Evolutionary conservation across 192 early-diverging fungal genomes (phyloP), one percentile per base, ranked within the genome.

Genomic region (Coemansia sp.): DNA sequence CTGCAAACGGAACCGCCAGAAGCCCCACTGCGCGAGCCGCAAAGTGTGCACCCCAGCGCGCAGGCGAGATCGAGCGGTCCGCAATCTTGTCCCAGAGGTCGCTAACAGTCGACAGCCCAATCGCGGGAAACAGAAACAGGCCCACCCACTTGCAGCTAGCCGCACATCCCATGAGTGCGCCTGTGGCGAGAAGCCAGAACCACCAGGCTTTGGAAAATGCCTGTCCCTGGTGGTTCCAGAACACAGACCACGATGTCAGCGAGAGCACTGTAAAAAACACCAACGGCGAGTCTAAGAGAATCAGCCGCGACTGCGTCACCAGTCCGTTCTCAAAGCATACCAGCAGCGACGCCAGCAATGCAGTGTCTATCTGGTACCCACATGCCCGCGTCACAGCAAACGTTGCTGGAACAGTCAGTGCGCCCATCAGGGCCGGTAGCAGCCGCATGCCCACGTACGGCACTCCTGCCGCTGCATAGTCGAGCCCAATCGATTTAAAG

Each of bases 141-240:
- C 95, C 97, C 9, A 97, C 95, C 93, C 92, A 93, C 67, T 98
- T 98, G 72, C 90, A 87, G 63, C 95, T 89, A 8, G 80, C 71
- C 4, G 87, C 80, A 33, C 85, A 82, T 0, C 91, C 94, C 62
- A 98, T 74, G 21, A 84, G 83, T 7, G 86, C 63, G 15, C 97
- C 97, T 0, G 95, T 96, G 65, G 90, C 27, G n/a, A 85, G 48
- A 37, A 99, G 80, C 95, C 95, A 97, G 17, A 82, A 62, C 87
- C 91, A 98, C 97, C 97, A 99, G 52, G 80, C 71, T 21, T 76
- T 64, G 10, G 84, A 73, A 50, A 95, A 97, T 17, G 94, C 85
- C 17, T 81, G 86, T 38, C 64, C 29, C 42, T 88, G 81, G 43
- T 83, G 69, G 53, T 91, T 90, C 70, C 90, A 86, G 64, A 96